Base-by-base conservation (phyloP, 2,329 filamentous ascomycete genomes). In the Botrytis fabae region DNA sequence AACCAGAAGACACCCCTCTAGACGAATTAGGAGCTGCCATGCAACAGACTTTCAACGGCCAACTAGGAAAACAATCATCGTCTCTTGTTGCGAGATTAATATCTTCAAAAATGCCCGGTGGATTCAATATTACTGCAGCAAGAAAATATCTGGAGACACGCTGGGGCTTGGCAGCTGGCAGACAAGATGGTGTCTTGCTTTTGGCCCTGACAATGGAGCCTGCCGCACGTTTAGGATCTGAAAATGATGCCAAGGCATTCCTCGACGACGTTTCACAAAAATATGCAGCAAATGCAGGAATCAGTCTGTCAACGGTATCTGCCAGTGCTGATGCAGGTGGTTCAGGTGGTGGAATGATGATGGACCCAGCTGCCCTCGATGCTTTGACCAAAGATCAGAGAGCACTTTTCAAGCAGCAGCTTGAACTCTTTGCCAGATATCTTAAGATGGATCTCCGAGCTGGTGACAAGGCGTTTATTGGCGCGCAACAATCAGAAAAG, bases 41-140 rank as follows among this genome's bases (percentile, higher is more conserved):
- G 92, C 96, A 99, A 85, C 91, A 93, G 64, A 98, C 95, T n/a
- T 99, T 99, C 85, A 96, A 98, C 84, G 96, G 96, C 78, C 95
- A 97, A 85, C 90, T 99, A 75, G 96, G 96, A 83, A 99, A 99
- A 85, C 95, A 98, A 79, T 97, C 96, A 0, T 92, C 93, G 71
- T 97, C 95, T 4, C 89, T 99, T 73, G 92, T 99, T 82, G 96
- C 96, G 68, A 92, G 96, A 78, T 86, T 99, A 82, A 96, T 99
- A 61, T 98, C 96, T 2, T 98, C 96, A 44, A 99, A 99, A 85
- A 99, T 99, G 96, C 96, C 96, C 65, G 96, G 95, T 85, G 96
- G 96, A 75, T 99, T 99, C 89, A 99, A 98, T 83, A 98, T 98
- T 82, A 98, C 95, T 80, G 88, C 94, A 20, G 93, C 97, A 64